A percentile compares a stretch with the other conserved stretches of the same genome.
Evolutionary conservation across 192 early-diverging fungal species (phyloP).

Genomic region (Podila verticillata): DNA sequence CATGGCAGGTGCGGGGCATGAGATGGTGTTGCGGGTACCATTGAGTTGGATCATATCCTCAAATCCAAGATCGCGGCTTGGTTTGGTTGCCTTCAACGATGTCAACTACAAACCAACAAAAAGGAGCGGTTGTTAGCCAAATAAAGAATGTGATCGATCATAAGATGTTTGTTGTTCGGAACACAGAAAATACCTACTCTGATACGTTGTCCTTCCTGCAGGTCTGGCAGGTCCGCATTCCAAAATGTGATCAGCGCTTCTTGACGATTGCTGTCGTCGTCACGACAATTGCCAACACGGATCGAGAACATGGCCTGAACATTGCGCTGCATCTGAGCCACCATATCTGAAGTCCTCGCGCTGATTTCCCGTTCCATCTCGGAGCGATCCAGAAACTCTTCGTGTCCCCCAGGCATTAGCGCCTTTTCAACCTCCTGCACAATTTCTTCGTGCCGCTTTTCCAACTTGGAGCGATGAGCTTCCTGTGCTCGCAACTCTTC

Average conservation of each 20-base stretch:
- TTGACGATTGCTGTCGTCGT: not conserved
- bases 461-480: conserved; percentile 12
- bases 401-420: conserved; percentile 24
- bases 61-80: conserved; percentile 25
- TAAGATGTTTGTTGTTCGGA: not conserved
- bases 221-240: conserved; percentile 16
- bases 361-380: conserved; percentile 15
- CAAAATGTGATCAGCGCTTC: conserved; percentile 44
- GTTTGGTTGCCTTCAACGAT: conserved; percentile 27
- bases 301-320: conserved; percentile 26
- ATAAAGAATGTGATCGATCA: too few relatives aligned
- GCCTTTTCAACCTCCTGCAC: conserved; percentile 26
- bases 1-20: conserved; percentile 8
- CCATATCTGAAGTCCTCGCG: conserved; percentile 10
- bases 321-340: conserved; percentile 6
- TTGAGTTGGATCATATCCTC: conserved; percentile 26
- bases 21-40: conserved; percentile 23
- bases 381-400: not conserved
- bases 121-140: not conserved
- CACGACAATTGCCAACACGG: conserved; percentile 29
- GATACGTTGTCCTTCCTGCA: conserved; percentile 29
- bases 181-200: conserved; percentile 6
- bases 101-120: conserved; percentile 15
- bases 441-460: conserved; percentile 29
- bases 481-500: conserved; percentile 62